Conservation (phyloP, 2,329 filamentous ascomycete genomes). For the Clarireedia paspali region DNA sequence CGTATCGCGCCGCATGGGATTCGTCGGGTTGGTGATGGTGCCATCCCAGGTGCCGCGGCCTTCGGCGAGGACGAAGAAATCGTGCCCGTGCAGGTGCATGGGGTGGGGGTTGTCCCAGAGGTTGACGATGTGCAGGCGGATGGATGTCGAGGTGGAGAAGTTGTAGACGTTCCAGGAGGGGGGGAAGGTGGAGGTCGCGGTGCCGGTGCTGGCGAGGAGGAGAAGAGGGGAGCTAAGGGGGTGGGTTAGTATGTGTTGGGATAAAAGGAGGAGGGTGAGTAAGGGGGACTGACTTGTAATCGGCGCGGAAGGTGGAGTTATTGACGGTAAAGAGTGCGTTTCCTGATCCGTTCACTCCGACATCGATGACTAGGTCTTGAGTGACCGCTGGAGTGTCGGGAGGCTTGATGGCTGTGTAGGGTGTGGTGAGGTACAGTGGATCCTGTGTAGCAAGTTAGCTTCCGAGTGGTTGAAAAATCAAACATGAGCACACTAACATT, state of each 20-base stretch:
- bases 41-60: conserved; percentile 29
- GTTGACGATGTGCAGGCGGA: conserved; percentile 19
- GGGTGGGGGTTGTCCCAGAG: conserved; percentile 46
- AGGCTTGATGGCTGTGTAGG: background rate
- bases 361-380: conserved; percentile 5
- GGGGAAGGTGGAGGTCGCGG: conserved; percentile 38
- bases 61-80: conserved; percentile 58
- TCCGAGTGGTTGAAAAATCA: background rate
- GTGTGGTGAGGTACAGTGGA: conserved; percentile 1
- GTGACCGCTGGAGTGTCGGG: conserved; percentile 4
- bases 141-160: conserved; percentile 30
- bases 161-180: conserved; percentile 45
- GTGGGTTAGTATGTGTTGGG: background rate
- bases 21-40: conserved; percentile 34
- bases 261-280: no score
- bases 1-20: conserved; percentile 46
- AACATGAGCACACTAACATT: background rate
- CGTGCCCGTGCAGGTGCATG: conserved; percentile 65
- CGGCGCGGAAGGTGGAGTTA: conserved; percentile 3
- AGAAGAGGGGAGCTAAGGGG: conserved; percentile 24
- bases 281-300: conserved; percentile 2
- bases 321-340: conserved; percentile 5
- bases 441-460: conserved; percentile 1
- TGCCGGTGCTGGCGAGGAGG: conserved; percentile 34
- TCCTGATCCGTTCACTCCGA: conserved; percentile 1